A percentile compares a stretch with the other conserved stretches of the same genome.
These are phyloP conservation scores for Mycena vitilis DNA, from an alignment of 768 basidiomycete species.

Conservation along the genomic window DNA sequence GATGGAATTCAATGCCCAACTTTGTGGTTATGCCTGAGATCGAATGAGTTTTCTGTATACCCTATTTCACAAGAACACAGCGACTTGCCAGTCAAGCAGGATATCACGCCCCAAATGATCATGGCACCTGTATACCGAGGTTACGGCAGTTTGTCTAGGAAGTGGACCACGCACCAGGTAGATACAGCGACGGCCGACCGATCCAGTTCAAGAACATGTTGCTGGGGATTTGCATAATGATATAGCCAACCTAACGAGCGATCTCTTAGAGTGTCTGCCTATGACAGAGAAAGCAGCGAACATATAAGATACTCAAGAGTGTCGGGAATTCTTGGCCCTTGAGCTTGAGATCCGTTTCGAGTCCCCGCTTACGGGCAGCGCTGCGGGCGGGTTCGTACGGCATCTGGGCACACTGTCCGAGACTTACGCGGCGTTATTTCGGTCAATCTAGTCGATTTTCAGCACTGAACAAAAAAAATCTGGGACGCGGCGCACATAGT, in stretches of 20 bases:
- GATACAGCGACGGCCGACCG: slow-evolving; percentile 75
- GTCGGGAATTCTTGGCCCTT: slow-evolving; percentile 75
- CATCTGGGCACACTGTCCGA: neutral
- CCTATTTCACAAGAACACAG: neutral
- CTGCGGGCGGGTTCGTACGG: slow-evolving; percentile 46
- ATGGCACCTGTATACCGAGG: slow-evolving; percentile 45
- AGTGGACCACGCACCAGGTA: slow-evolving; percentile 58
- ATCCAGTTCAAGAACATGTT: slow-evolving; percentile 82
- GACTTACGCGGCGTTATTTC: slow-evolving; percentile 76
- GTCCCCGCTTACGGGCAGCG: slow-evolving; percentile 78
- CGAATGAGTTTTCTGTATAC: neutral
- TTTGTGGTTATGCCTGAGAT: slow-evolving; percentile 52
- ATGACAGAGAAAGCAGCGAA: slow-evolving; percentile 37
- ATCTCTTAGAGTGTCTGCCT: too few relatives aligned
- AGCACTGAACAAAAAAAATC: neutral
- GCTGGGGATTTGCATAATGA: slow-evolving; percentile 85
- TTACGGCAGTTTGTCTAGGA: too few relatives aligned
- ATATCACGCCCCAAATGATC: slow-evolving; percentile 72
- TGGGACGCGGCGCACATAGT: slow-evolving; percentile 48
- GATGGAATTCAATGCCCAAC: slow-evolving; percentile 39
- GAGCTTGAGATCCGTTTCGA: slow-evolving; percentile 75
- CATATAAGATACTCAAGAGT: slow-evolving; percentile 75
- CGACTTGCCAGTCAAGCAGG: slow-evolving; percentile 61
- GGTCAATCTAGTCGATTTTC: slow-evolving; percentile 64
- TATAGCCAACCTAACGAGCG: slow-evolving; percentile 48